Conservation (phyloP, 176 grass and related monocot genomes). For the Bolboschoenus planiculmis region DNA sequence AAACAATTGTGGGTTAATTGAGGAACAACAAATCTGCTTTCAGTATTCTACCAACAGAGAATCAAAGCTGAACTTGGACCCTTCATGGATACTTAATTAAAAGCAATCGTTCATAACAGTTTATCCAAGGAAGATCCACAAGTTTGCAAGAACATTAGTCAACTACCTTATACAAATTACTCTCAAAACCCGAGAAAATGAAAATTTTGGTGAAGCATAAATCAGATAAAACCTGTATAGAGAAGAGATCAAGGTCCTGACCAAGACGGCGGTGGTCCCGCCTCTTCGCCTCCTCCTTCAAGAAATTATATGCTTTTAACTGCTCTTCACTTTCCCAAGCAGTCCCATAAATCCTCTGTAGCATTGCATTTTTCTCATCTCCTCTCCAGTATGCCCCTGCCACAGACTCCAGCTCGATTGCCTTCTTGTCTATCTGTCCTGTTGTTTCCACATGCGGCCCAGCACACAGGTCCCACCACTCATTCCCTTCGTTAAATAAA, state of each 20-base stretch:
- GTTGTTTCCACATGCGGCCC: slow-evolving; percentile 93
- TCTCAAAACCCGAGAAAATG: neutral
- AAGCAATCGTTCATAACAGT: neutral
- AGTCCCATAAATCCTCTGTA: slow-evolving; percentile 97
- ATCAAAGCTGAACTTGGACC: neutral
- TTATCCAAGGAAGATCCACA: neutral
- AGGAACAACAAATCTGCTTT: neutral
- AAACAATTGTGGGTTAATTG: neutral
- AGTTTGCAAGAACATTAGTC: neutral
- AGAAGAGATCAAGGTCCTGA: slow-evolving; percentile 98
- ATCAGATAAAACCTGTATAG: slow-evolving; percentile 63
- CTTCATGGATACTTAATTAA: neutral
- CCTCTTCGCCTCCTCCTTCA: slow-evolving; percentile 90
- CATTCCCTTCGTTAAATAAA: slow-evolving; percentile 53
- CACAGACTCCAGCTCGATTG: slow-evolving; percentile 88
- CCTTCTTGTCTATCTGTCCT: slow-evolving; percentile 72
- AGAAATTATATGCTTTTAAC: slow-evolving; percentile 67
- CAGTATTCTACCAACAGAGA: neutral
- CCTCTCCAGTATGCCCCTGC: slow-evolving; percentile 98
- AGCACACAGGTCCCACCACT: slow-evolving; percentile 99
- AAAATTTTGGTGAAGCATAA: slow-evolving; percentile 5
- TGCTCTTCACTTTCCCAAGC: slow-evolving; percentile 94
- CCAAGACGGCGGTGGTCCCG: slow-evolving; percentile 91
- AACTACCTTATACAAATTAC: neutral
- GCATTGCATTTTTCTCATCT: slow-evolving; percentile 85